phyloP scores from a whole-genome alignment of 1,139 yeast genomes.

The Hanseniaspora sp. region DNA sequence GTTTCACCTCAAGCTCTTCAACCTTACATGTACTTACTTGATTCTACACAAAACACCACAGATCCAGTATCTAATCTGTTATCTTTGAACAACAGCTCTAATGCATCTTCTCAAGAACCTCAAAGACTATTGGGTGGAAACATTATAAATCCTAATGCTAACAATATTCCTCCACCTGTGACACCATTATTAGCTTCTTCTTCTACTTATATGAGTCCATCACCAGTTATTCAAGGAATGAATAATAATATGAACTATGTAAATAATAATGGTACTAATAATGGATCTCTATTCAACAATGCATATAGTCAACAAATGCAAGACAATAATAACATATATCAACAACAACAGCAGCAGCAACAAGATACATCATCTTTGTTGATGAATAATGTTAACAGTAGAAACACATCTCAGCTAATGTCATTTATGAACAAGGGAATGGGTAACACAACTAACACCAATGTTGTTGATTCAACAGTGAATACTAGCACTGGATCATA shows the following conservation, averaged over 20 bases:
- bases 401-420: background rate
- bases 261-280: background rate
- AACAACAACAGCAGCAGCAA: background rate
- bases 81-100: background rate
- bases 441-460: background rate
- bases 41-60: background rate
- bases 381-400: background rate
- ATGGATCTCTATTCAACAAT: background rate
- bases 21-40: slow-evolving; percentile 9
- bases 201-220: background rate
- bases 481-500: background rate
- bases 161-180: background rate
- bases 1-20: background rate
- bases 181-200: background rate
- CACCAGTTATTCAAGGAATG: background rate
- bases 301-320: background rate
- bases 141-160: background rate
- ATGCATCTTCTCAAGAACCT: background rate
- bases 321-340: background rate
- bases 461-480: background rate
- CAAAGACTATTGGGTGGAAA: background rate
- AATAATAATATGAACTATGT: background rate
- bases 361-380: background rate
- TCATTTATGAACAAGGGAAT: background rate
- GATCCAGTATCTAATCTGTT: background rate